A percentile compares a stretch with the other conserved stretches of the same genome.
Evolutionary conservation across 2,329 filamentous ascomycete species (phyloP).

Genomic region (Trichophyton verrucosum): DNA sequence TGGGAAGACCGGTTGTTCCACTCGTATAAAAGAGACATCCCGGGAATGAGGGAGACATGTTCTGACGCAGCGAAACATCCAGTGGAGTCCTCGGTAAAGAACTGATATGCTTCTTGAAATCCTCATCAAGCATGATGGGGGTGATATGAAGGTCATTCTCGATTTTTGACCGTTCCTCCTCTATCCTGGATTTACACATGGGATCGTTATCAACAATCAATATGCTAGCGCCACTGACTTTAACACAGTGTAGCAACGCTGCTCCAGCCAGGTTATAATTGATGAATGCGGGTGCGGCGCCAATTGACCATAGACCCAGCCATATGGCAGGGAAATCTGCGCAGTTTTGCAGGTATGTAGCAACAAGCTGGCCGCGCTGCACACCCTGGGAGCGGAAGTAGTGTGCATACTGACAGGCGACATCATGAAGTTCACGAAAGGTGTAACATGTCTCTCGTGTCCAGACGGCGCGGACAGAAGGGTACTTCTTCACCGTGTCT

Average conservation of each 20-base stretch:
- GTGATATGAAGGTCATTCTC: slow-evolving; percentile 47
- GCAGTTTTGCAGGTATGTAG: slow-evolving; percentile 55
- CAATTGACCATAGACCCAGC: slow-evolving; percentile 53
- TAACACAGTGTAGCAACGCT: slow-evolving; percentile 53
- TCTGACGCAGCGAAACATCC: slow-evolving; percentile 43
- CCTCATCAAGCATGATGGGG: slow-evolving; percentile 42
- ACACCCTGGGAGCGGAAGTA: slow-evolving; percentile 51
- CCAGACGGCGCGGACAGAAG: slow-evolving; percentile 52
- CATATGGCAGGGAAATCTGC: slow-evolving; percentile 55
- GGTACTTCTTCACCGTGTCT: slow-evolving; percentile 40
- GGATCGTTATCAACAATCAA: slow-evolving; percentile 48
- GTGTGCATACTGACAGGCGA: slow-evolving; percentile 48
- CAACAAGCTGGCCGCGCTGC: slow-evolving; percentile 48
- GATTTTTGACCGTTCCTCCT: slow-evolving; percentile 38
- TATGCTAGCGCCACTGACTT: slow-evolving; percentile 44
- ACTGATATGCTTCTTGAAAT: slow-evolving; percentile 38
- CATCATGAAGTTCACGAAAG: slow-evolving; percentile 44
- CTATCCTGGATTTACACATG: slow-evolving; percentile 45
- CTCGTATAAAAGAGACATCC: slow-evolving; percentile 60
- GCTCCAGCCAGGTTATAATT: slow-evolving; percentile 56
- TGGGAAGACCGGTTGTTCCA: slow-evolving; percentile 64
- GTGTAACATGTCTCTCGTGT: slow-evolving; percentile 50
- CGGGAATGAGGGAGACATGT: slow-evolving; percentile 42
- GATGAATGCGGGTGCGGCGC: slow-evolving; percentile 57
- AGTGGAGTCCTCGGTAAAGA: slow-evolving; percentile 40